Evolutionary conservation across 2,329 filamentous ascomycete species (phyloP).

Genomic region (Lachnellula cervina): DNA sequence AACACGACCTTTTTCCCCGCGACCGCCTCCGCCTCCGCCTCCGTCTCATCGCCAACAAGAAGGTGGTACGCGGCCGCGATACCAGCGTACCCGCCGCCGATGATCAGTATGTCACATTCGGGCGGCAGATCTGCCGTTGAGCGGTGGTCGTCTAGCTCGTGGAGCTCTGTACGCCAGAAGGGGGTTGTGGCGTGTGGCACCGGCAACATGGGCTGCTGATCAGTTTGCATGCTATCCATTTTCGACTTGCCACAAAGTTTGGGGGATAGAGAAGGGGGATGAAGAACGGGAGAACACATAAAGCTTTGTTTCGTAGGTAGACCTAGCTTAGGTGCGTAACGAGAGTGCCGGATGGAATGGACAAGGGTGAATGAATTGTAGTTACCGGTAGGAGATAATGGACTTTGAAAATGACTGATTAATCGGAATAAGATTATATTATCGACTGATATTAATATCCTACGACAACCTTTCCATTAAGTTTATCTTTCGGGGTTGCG

Average conservation of each 20-base stretch:
- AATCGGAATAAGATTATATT: neutral
- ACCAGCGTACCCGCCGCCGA: constrained; percentile 71
- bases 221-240: neutral
- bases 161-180: constrained; percentile 60
- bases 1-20: constrained; percentile 52
- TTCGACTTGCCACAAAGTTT: neutral
- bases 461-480: neutral
- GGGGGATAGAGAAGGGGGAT: neutral
- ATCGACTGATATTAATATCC: neutral
- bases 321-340: neutral
- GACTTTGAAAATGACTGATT: neutral
- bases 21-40: constrained; percentile 36
- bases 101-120: constrained; percentile 60
- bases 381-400: neutral
- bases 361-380: neutral
- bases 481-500: neutral
- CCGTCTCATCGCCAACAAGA: constrained; percentile 46
- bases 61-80: constrained; percentile 58
- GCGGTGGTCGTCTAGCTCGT: constrained; percentile 56
- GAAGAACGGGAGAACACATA: neutral
- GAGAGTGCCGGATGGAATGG: neutral
- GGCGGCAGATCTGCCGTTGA: constrained; percentile 58
- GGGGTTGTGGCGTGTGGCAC: neutral
- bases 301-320: too few species aligned
- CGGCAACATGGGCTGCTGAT: neutral